Evolutionary conservation across 2,329 filamentous ascomycete genomes (phyloP).

Genomic region (Salinomyces thailandicus): DNA sequence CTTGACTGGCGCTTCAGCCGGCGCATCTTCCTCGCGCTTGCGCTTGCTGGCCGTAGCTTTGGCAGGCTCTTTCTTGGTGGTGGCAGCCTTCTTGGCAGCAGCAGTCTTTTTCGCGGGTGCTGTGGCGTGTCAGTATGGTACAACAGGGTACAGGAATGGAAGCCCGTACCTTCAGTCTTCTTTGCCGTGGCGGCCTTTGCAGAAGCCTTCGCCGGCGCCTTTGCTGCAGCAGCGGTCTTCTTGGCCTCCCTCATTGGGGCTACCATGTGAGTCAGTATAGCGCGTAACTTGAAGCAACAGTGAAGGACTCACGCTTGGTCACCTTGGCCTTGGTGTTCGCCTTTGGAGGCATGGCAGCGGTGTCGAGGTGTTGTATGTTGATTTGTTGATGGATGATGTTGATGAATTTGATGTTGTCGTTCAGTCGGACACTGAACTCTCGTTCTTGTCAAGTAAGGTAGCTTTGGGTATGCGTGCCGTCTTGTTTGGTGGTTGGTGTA

Average conservation of each 20-base stretch:
- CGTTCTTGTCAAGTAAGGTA: too few relatives aligned
- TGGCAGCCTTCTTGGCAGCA: constrained; percentile 3
- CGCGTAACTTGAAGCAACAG: background rate
- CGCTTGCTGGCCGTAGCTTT: constrained; percentile 10
- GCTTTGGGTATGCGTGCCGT: too few relatives aligned
- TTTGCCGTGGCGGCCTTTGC: constrained; percentile 1
- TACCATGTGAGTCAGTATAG: constrained; percentile 7
- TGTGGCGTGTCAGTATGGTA: background rate
- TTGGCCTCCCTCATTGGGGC: constrained; percentile 4
- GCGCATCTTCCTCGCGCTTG: constrained; percentile 9
- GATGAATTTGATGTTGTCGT: background rate
- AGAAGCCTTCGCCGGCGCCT: background rate
- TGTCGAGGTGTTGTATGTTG: too few relatives aligned
- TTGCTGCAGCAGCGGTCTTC: background rate
- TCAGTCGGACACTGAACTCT: too few relatives aligned
- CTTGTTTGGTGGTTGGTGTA: too few relatives aligned
- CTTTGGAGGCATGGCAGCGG: constrained; percentile 1
- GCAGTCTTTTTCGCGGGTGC: constrained; percentile 1
- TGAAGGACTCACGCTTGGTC: constrained; percentile 10
- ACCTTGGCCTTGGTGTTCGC: constrained; percentile 11
- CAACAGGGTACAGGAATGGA: too few relatives aligned
- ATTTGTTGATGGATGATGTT: background rate
- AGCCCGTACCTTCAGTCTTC: constrained; percentile 1
- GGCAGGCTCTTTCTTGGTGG: constrained; percentile 3
- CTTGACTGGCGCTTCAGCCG: constrained; percentile 1